Evolutionary conservation across 768 basidiomycete species (phyloP), one percentile per base, ranked within the genome.

Genomic region (Lactarius hengduanensis): DNA sequence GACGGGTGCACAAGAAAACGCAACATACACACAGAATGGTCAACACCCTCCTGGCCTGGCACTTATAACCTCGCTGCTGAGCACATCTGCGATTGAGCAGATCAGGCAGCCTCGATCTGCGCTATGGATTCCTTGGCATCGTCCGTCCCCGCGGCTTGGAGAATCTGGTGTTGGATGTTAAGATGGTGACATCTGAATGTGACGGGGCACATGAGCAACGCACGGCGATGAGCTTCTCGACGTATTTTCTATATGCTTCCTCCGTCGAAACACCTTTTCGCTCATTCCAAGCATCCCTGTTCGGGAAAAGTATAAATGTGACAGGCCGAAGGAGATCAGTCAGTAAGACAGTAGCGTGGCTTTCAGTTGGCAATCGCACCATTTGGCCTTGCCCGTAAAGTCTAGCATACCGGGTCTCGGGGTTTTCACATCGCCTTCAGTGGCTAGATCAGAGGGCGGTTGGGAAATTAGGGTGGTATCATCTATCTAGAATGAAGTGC

Each of bases 371-470:
- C 36, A 69, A 53, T 53, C 77, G 70, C 78, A 94, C 94, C 94
- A 96, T 82, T 98, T 98, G 70, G 87, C 89, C 78, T 91, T 95
- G 70, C 89, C 96, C 26, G 80, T 78, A 73, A 97, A 96, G 75
- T 96, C 92, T 45, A 97, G 74, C 79, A 94, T 65, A 54, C 93
- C 92, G 54, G 91, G 91, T 30, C 83, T 79, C 30, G 76, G 0
- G 60, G 79, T 86, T 75, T 83, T 89, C 71, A 83, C 82, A 76
- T 96, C 88, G 59, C 95, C 94, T 43, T 85, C 73, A 8, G 81
- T 93, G 55, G 85, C 94, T 94, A 66, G 60, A 56, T 55, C 55
- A 63, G 18, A 63, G 28, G 43, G 36, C 36, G 10, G 36, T 38
- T 38, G 36, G 61, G 32, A 53, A 61, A 64, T 59, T 63, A 61